Percentiles rank a stretch among this genome's conserved stretches.
phyloP scores from a whole-genome alignment of 2,329 filamentous ascomycete genomes.

The Lojkania enalia region DNA sequence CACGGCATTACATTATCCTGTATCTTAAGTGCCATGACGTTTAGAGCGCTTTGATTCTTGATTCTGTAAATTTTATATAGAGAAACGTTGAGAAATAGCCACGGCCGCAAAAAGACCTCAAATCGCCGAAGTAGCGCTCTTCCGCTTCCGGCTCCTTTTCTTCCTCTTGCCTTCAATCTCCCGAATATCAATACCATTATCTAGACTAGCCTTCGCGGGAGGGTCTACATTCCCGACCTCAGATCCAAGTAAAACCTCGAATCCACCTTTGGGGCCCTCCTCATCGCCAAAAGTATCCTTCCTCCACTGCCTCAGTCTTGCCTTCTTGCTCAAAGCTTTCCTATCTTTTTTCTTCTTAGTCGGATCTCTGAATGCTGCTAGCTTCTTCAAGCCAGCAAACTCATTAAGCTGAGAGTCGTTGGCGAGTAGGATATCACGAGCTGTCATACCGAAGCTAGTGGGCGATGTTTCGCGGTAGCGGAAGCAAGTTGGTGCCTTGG shows the following conservation, averaged over 20 bases:
- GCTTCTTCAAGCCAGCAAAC: slow-evolving; percentile 91
- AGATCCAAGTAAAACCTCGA: slow-evolving; percentile 34
- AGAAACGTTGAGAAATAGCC: too few species aligned
- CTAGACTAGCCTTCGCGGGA: slow-evolving; percentile 31
- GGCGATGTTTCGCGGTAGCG: slow-evolving; percentile 94
- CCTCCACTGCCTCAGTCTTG: slow-evolving; percentile 83
- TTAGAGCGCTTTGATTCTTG: too few species aligned
- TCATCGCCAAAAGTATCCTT: slow-evolving; percentile 67
- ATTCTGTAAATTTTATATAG: too few species aligned
- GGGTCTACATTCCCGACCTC: slow-evolving; percentile 28
- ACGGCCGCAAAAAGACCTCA: not conserved
- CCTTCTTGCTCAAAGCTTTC: slow-evolving; percentile 91
- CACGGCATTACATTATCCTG: too few species aligned
- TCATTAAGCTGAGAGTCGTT: slow-evolving; percentile 85
- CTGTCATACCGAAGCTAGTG: slow-evolving; percentile 83
- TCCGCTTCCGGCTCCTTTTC: slow-evolving; percentile 31
- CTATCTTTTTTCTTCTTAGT: slow-evolving; percentile 89
- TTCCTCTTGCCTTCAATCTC: slow-evolving; percentile 35
- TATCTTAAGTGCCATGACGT: too few species aligned
- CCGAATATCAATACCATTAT: slow-evolving; percentile 35
- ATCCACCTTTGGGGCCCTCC: slow-evolving; percentile 54
- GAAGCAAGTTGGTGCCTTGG: slow-evolving; percentile 63
- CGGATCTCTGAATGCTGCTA: slow-evolving; percentile 82
- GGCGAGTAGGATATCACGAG: slow-evolving; percentile 88
- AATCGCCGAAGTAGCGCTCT: slow-evolving; percentile 24